phyloP scores from a whole-genome alignment of 768 basidiomycete genomes.

The Brasilioporus rufonigricans region DNA sequence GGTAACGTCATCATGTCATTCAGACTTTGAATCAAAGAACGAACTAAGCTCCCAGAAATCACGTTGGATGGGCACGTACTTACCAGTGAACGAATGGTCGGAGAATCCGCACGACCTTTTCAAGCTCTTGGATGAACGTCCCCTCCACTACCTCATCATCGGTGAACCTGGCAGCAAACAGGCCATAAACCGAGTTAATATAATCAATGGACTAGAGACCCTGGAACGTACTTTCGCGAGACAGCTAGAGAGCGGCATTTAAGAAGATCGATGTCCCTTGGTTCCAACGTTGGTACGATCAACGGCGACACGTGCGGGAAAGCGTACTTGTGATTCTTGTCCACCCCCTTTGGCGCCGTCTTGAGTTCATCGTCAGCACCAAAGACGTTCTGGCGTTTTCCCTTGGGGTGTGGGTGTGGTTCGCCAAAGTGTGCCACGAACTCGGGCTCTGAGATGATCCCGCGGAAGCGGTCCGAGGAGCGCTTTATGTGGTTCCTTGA shows the following conservation, averaged over 20 bases:
- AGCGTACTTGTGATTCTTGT: constrained; percentile 72
- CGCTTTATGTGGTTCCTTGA: constrained; percentile 60
- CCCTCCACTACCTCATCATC: constrained; percentile 70
- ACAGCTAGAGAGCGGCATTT: constrained; percentile 81
- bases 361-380: constrained; percentile 87
- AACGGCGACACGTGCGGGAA: not conserved
- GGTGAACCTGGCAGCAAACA: constrained; percentile 49
- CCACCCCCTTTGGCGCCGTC: constrained; percentile 86
- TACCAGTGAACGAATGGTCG: constrained; percentile 81
- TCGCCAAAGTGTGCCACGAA: constrained; percentile 82
- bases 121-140: constrained; percentile 62
- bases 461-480: constrained; percentile 59
- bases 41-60: not conserved
- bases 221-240: constrained; percentile 46
- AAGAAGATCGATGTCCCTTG: constrained; percentile 87
- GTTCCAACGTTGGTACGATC: not conserved
- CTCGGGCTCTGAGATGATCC: constrained; percentile 59
- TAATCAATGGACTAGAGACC: not conserved
- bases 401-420: constrained; percentile 58
- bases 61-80: constrained; percentile 17
- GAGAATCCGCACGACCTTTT: constrained; percentile 51
- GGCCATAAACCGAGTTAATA: constrained; percentile 16
- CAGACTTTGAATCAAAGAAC: constrained; percentile 40
- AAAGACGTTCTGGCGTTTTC: constrained; percentile 73
- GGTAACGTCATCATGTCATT: constrained; percentile 70